A percentile compares a stretch with the other conserved stretches of the same genome.
phyloP scores from a whole-genome alignment of 2,329 filamentous ascomycete genomes.

The Trichoderma asperellum region DNA sequence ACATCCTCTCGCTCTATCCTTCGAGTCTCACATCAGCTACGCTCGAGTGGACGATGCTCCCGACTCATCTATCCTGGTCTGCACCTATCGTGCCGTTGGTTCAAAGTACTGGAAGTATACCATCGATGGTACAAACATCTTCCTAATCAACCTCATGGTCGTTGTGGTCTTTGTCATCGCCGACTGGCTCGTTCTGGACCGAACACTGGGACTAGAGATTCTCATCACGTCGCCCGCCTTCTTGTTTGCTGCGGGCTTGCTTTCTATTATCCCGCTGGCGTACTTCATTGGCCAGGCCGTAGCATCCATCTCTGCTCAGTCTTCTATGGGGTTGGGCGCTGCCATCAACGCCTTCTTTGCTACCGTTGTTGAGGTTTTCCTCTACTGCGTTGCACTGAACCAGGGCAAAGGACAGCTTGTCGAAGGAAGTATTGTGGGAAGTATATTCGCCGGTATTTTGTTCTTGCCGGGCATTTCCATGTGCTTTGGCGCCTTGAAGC shows the following conservation, averaged over 20 bases:
- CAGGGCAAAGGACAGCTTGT: constrained; percentile 93
- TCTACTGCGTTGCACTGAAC: constrained; percentile 91
- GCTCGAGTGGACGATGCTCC: constrained; percentile 71
- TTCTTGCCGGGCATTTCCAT: constrained; percentile 95
- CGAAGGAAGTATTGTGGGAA: constrained; percentile 95
- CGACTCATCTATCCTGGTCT: constrained; percentile 85
- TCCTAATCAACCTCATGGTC: constrained; percentile 94
- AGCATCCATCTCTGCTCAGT: constrained; percentile 96
- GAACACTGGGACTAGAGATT: constrained; percentile 68
- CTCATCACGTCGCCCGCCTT: constrained; percentile 82
- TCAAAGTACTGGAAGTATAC: constrained; percentile 99
- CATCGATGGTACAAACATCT: constrained; percentile 96
- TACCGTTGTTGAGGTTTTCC: constrained; percentile 94
- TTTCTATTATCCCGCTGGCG: constrained; percentile 93
- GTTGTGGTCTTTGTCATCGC: constrained; percentile 94
- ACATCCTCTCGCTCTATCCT: constrained; percentile 89
- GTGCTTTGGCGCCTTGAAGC: constrained; percentile 97
- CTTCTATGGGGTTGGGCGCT: constrained; percentile 95
- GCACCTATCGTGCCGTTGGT: constrained; percentile 94
- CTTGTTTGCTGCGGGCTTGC: constrained; percentile 78
- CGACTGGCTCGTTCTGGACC: constrained; percentile 81
- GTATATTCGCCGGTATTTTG: constrained; percentile 94
- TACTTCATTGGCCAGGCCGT: constrained; percentile 99
- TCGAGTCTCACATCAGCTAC: constrained; percentile 82
- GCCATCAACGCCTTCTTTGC: constrained; percentile 99